phyloP scores from a whole-genome alignment of 2,329 filamentous ascomycete species.

The Rhynchosporium graminicola region DNA sequence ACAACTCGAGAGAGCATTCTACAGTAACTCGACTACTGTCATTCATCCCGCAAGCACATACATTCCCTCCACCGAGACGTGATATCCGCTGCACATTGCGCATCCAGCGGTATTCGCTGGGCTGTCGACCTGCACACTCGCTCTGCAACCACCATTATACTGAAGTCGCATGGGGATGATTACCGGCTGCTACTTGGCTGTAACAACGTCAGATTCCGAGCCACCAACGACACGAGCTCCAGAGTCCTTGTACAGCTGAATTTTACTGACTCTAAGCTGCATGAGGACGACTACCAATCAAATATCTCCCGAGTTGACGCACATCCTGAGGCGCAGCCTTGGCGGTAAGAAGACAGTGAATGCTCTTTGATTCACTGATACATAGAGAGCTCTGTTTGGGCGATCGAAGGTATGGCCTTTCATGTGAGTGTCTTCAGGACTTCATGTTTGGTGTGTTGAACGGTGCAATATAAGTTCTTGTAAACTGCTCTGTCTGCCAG shows the following conservation, averaged over 20 bases:
- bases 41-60: too few relatives aligned
- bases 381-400: slow-evolving; percentile 5
- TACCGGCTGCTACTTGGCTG: slow-evolving; percentile 2
- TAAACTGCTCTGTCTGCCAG: too few relatives aligned
- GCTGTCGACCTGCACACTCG: neutral
- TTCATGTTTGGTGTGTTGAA: slow-evolving; percentile 2
- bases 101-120: too few relatives aligned
- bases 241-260: slow-evolving; percentile 25
- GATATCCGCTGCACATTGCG: too few relatives aligned
- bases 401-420: neutral
- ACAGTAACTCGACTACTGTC: too few relatives aligned
- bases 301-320: slow-evolving; percentile 10
- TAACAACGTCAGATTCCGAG: slow-evolving; percentile 14
- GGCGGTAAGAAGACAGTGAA: slow-evolving; percentile 5
- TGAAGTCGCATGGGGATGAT: too few relatives aligned
- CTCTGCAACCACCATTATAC: neutral
- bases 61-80: too few relatives aligned
- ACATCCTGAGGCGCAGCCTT: slow-evolving; percentile 17
- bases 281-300: slow-evolving; percentile 10
- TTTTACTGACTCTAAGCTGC: slow-evolving; percentile 16
- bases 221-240: slow-evolving; percentile 18
- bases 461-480: neutral
- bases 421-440: slow-evolving; percentile 14
- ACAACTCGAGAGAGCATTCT: too few relatives aligned
- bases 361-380: slow-evolving; percentile 10